Base-by-base conservation (phyloP, 1,284 basidiomycete genomes). In the Porogramme epimiltina region DNA sequence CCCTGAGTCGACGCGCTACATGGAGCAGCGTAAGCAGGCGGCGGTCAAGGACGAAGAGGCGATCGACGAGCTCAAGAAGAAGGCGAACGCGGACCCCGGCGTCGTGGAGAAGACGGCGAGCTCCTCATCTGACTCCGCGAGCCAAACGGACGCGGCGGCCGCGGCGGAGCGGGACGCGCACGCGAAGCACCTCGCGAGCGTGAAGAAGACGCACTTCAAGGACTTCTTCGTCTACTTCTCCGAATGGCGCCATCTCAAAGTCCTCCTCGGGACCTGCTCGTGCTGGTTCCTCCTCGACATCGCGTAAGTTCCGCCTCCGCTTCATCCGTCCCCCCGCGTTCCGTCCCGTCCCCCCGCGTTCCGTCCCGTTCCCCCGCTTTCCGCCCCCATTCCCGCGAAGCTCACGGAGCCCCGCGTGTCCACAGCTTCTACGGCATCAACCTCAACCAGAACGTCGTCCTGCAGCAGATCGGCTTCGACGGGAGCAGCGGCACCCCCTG, bases 361-460 rank as follows among this genome's bases (percentile, higher is more conserved):
- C n/a, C n/a, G n/a, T n/a, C n/a, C n/a, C n/a, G n/a, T n/a, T n/a
- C n/a, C n/a, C n/a, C n/a, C n/a, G n/a, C n/a, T n/a, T n/a, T n/a
- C n/a, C 3, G 13, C 24, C 16, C 16, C 47, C 13, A 37, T 45
- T 18, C 19, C 22, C 28, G n/a, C n/a, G n/a, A n/a, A n/a, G 6
- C 13, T 13, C 34, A 18, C 34, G 8, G 16, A 37, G 9, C 5
- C 34, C 13, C 34, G 34, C 34, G n/a, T n/a, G n/a, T 16, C 8
- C 8, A 13, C 49, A 84, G 81, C 0, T 88, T 87, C 68, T 88
- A 90, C 67, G 88, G 89, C 3, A 87, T 90, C 71, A 90, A 89
- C 69, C 72, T 91, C 40, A 91, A 91, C 74, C 81, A 87, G 60
- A 86, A 84, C 60, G 84, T 89, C 59, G 87, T 89, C 13, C 75